Conservation (phyloP, 2,329 filamentous ascomycete genomes). For the Byssochlamys sp. region DNA sequence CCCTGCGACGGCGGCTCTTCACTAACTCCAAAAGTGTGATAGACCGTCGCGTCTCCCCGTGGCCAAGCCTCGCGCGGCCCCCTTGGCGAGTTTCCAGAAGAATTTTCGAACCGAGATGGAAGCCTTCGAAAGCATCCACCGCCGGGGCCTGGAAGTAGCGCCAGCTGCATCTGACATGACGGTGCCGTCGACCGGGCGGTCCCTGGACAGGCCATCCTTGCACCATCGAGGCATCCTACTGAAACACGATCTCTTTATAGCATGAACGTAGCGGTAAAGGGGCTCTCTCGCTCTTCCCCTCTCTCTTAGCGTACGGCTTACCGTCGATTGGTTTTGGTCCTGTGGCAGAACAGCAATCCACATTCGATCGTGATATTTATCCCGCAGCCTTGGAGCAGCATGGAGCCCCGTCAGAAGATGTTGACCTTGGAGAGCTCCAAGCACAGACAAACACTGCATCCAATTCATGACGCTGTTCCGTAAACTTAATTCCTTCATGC, state of each 20-base stretch:
- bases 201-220: neutral
- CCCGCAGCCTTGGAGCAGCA: neutral
- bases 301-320: neutral
- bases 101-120: neutral
- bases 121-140: neutral
- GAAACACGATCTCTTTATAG: neutral
- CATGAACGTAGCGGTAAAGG: neutral
- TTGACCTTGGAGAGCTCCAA: neutral
- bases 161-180: neutral
- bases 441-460: neutral
- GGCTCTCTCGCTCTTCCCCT: neutral
- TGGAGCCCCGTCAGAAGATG: neutral
- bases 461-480: neutral
- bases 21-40: neutral
- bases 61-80: neutral
- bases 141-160: neutral
- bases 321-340: neutral
- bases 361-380: neutral
- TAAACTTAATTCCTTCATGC: neutral
- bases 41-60: neutral
- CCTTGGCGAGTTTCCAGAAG: neutral
- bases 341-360: neutral
- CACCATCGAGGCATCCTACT: neutral
- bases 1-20: neutral
- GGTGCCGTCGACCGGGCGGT: neutral